Evolutionary conservation across 2,329 filamentous ascomycete species (phyloP), one percentile per base, ranked within the genome.

Genomic region (Chaetothyriales sp.): DNA sequence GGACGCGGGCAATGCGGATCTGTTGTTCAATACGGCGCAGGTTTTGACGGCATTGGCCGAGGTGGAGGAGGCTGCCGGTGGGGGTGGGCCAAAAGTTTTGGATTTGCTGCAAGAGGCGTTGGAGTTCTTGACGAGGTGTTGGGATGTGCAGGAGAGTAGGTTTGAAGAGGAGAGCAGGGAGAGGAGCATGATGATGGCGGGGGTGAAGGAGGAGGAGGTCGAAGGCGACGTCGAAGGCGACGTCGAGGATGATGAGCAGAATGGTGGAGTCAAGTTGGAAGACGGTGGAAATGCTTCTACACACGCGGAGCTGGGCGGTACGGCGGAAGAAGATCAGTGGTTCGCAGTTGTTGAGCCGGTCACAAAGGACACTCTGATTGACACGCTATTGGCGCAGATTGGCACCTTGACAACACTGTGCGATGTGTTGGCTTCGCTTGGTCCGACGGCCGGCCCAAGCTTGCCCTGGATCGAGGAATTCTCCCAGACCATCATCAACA

Each of bases 1-100:
- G 28, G 75, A 81, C 19, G 72, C 76, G 47, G 73, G 80, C 43
- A 85, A 85, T 62, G 71, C 81, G 1, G 82, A 88, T 65, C 73
- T 79, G 4, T 68, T 85, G 7, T 88, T 86, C 70, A 88, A 87
- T 62, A 82, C 80, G 5, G 81, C 78, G 1, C 83, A 86, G 65
- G 79, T 85, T 2, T 69, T 86, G 40, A 82, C 78, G 0, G 80
- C 76, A 56, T 69, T 86, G 40, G 81, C 80, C 1, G 83, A 87
- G 67, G 49, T 51, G 20, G 33, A 40, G 10, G 33, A 40, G 33
- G 33, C 7, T 2, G 9, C 33, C 15, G 33, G 33, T 40, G 33
- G 33, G 33, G 33, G 13, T 13, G 33, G 15, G 10, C 10, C 15
- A 13, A 40, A 15, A 15, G 33, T 40, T 40, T 40, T 40, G 33